A percentile compares a stretch with the other conserved stretches of the same genome.
Conservation (phyloP, 1,284 basidiomycete species). For the Leccinum pachyderme region DNA sequence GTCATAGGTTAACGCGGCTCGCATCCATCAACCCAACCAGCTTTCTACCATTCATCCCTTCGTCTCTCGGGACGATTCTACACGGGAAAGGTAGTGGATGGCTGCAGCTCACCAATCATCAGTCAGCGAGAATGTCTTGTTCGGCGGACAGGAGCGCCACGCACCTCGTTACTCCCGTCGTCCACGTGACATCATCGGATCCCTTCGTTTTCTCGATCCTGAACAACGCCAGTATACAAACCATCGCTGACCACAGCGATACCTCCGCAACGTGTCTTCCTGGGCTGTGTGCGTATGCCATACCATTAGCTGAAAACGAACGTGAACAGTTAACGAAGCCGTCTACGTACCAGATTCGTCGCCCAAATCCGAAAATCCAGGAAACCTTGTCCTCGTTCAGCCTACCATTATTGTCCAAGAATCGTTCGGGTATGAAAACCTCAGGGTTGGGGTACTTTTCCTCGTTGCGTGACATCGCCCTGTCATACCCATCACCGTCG, state of each 20-base stretch:
- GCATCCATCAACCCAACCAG: not conserved
- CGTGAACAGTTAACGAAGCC: not conserved
- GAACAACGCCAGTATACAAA: slow-evolving; percentile 1
- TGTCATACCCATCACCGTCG: not conserved
- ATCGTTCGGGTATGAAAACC: not conserved
- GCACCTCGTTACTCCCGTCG: slow-evolving; percentile 4
- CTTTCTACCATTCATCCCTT: not conserved
- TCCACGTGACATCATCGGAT: slow-evolving; percentile 12
- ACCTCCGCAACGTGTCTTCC: slow-evolving; percentile 17
- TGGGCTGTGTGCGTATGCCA: not conserved
- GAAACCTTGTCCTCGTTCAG: slow-evolving; percentile 12
- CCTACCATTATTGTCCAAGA: slow-evolving; percentile 9
- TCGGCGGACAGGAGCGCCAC: too few species aligned
- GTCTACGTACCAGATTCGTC: slow-evolving; percentile 15
- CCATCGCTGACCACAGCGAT: slow-evolving; percentile 21
- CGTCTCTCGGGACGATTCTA: not conserved
- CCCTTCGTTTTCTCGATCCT: slow-evolving; percentile 7
- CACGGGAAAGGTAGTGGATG: not conserved
- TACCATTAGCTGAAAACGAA: not conserved
- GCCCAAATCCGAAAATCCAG: not conserved
- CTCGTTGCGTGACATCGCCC: slow-evolving; percentile 19
- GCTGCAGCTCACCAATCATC: too few species aligned
- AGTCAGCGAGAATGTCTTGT: too few species aligned
- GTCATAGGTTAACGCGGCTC: too few species aligned
- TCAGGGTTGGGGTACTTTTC: not conserved